Conservation (phyloP, 108 stramenopile species). For the Cyclotella baltica region DNA sequence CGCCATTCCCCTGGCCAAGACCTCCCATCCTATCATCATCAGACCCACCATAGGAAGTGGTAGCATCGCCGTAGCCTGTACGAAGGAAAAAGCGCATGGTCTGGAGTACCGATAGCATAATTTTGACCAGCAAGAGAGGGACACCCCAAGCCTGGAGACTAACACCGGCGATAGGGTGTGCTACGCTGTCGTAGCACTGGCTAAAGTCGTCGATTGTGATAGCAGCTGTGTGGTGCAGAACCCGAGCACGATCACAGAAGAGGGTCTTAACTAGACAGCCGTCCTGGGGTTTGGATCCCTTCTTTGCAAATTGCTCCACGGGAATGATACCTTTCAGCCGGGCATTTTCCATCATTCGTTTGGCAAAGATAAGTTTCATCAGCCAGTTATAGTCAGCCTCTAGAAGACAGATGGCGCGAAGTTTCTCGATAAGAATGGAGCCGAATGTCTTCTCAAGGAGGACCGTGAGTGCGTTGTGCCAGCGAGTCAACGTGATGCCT, state of each 20-base stretch:
- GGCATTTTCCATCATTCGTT: not conserved
- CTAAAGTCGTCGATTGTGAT: not conserved
- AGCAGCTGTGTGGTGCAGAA: not conserved
- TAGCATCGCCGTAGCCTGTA: not conserved
- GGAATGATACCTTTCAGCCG: not conserved
- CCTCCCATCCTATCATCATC: not conserved
- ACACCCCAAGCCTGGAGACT: not conserved
- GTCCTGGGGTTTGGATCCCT: not conserved
- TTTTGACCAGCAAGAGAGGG: not conserved
- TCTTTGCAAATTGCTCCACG: not conserved
- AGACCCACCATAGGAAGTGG: not conserved
- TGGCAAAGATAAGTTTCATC: not conserved
- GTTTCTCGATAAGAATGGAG: not conserved
- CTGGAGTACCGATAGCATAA: not conserved
- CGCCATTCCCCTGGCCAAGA: slow-evolving; percentile 1
- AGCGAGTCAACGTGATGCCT: too few relatives aligned
- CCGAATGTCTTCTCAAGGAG: not conserved
- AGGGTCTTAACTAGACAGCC: slow-evolving; percentile 1
- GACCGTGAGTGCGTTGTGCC: not conserved
- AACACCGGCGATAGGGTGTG: not conserved
- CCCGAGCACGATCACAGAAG: not conserved
- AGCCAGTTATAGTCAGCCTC: slow-evolving; percentile 9
- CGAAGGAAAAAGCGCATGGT: not conserved
- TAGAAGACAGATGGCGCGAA: not conserved
- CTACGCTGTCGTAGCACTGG: not conserved